A percentile compares a stretch with the other conserved stretches of the same genome.
phyloP scores from a whole-genome alignment of 2,329 filamentous ascomycete species.

The Lachnellula arida region DNA sequence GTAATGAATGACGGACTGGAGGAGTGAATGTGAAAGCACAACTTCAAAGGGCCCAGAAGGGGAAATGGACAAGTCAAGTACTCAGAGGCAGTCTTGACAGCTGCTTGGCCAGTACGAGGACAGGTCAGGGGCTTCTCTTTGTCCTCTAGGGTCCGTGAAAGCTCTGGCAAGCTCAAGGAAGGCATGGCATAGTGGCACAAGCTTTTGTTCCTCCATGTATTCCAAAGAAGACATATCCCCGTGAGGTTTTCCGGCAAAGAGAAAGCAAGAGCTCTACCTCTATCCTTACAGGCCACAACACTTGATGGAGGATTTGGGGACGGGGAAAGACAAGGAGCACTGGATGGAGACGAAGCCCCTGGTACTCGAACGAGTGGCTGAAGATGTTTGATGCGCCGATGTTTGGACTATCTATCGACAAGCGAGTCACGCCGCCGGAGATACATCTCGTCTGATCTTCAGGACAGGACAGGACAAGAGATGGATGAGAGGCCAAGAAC shows the following conservation, averaged over 20 bases:
- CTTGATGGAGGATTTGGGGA: neutral
- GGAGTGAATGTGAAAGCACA: constrained; percentile 1
- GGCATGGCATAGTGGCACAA: neutral
- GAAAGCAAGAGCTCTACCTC: neutral
- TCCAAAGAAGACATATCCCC: neutral
- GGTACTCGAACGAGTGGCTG: constrained; percentile 3
- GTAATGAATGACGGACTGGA: constrained; percentile 32
- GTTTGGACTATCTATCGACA: neutral
- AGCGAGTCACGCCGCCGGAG: neutral
- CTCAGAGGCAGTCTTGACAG: neutral
- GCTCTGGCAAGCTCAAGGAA: neutral
- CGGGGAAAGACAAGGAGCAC: neutral
- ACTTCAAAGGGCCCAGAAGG: neutral
- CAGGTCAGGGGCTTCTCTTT: neutral
- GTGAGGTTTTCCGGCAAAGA: neutral
- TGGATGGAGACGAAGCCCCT: neutral
- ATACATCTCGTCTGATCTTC: constrained; percentile 4
- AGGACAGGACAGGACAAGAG: constrained; percentile 2
- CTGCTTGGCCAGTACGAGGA: neutral
- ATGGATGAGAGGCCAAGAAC: neutral
- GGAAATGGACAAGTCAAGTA: constrained; percentile 9
- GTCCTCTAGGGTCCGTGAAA: neutral
- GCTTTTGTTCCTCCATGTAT: constrained; percentile 3
- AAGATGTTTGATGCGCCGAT: neutral
- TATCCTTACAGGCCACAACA: neutral